Conservation (phyloP, 2,329 filamentous ascomycete genomes). For the Colletotrichum noveboracense region DNA sequence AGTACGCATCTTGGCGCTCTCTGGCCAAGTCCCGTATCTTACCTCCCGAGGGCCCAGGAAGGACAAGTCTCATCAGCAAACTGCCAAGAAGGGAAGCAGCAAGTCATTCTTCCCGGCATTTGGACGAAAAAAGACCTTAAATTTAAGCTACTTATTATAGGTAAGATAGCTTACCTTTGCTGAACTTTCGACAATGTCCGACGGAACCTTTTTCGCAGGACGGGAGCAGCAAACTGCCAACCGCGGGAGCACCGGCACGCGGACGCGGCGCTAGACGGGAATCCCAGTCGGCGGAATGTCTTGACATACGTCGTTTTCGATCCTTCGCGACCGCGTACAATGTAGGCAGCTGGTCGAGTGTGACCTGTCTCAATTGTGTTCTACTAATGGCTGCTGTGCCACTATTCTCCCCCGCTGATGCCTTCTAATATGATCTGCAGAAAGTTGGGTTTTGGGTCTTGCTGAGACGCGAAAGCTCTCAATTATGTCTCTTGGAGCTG, state of each 20-base stretch:
- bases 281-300: not conserved
- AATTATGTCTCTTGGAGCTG: not conserved
- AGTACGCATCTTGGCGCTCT: not conserved
- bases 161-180: not conserved
- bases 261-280: not conserved
- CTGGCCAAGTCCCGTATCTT: not conserved
- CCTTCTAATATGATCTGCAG: not conserved
- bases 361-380: not conserved
- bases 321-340: not conserved
- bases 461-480: not conserved
- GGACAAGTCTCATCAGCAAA: not conserved
- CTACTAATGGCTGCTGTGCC: not conserved
- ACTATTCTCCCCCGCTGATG: not conserved
- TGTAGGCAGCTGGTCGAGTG: not conserved
- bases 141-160: not conserved
- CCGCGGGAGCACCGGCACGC: not conserved
- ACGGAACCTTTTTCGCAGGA: not conserved
- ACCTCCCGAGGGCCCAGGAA: not conserved
- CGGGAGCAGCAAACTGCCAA: not conserved
- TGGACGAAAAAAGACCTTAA: not conserved
- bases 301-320: constrained; percentile 17
- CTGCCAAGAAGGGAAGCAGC: not conserved
- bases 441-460: not conserved
- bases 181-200: not conserved
- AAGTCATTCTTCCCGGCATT: not conserved